These are phyloP conservation scores for Dryas drummondii DNA, from an alignment of 306 rosid species.

Conservation along the genomic window DNA sequence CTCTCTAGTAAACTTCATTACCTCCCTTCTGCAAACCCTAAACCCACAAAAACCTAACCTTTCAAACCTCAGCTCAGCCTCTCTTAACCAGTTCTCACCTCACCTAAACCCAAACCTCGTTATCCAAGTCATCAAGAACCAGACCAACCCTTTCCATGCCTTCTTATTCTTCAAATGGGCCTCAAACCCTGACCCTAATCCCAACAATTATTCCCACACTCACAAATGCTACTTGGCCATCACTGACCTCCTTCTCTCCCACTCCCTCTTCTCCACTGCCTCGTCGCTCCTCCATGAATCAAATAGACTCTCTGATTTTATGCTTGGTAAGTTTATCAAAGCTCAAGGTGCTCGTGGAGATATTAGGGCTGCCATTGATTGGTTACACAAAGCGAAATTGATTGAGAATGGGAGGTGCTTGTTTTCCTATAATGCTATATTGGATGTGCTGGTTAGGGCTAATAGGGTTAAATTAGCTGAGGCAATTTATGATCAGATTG, in stretches of 20 bases:
- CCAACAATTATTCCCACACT: conserved; percentile 28
- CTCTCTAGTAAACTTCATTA: conserved; percentile 30
- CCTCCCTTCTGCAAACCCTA: conserved; percentile 37
- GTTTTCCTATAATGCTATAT: conserved; percentile 39
- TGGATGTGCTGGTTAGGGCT: conserved; percentile 50
- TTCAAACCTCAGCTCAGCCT: conserved; percentile 18
- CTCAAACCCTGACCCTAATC: conserved; percentile 26
- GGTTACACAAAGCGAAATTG: conserved; percentile 45
- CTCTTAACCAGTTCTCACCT: conserved; percentile 37
- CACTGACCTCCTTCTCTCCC: conserved; percentile 38
- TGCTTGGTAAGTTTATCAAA: conserved; percentile 37
- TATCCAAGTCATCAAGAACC: conserved; percentile 26
- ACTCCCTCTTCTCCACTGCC: conserved; percentile 52
- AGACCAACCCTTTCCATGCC: conserved; percentile 25
- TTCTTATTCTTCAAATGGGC: conserved; percentile 41
- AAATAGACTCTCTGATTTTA: conserved; percentile 33
- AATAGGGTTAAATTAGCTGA: conserved; percentile 38
- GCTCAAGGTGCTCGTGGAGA: conserved; percentile 42
- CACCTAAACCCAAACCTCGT: conserved; percentile 29
- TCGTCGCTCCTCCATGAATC: conserved; percentile 35
- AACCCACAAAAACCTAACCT: conserved; percentile 31
- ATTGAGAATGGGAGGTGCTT: conserved; percentile 31
- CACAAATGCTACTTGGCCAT: conserved; percentile 28
- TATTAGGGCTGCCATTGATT: conserved; percentile 48
- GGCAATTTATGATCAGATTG: conserved; percentile 42